Evolutionary conservation across 192 early-diverging fungal genomes (phyloP), one percentile per base, ranked within the genome.

Genomic region (Coemansia sp.): DNA sequence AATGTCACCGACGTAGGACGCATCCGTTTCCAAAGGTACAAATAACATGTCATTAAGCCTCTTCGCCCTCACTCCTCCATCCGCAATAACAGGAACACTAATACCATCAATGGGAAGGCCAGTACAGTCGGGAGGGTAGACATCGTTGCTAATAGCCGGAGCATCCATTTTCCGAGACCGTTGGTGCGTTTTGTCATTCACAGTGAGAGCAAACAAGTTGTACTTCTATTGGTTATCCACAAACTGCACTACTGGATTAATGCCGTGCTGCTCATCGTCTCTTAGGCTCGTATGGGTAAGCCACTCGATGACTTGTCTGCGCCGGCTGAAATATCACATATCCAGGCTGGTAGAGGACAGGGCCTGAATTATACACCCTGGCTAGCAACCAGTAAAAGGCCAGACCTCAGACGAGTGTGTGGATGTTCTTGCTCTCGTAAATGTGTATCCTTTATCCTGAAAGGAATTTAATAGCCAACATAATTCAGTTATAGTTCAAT

Each of bases 381-480:
- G 65, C 68, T 4, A 33, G 12, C 6, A 69, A 68, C 4, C 38
- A 69, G 40, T 65, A 74, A 4, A 58, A 11, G 5, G 72, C 68
- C 3, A 79, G 65, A 11, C 78, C 78, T 73, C 78, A 80, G 33
- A 57, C 9, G 27, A 75, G 71, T 15, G 53, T 40, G 7, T 69
- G 68, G 66, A 60, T 40, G 13, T 22, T 33, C 62, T 74, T 69
- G 3, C 43, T 36, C 1, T 46, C 47, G 22, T 74, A 75, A 7
- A 74, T 40, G 10, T n/a, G n/a, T n/a, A n/a, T n/a, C n/a, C n/a
- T n/a, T n/a, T n/a, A n/a, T n/a, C n/a, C n/a, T n/a, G n/a, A n/a
- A n/a, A n/a, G n/a, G n/a, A n/a, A n/a, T n/a, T n/a, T n/a, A n/a
- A n/a, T n/a, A n/a, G n/a, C n/a, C n/a, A n/a, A n/a, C n/a, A n/a